These are phyloP conservation scores for Suillus subalutaceus DNA, from an alignment of 768 basidiomycete genomes.

Conservation along the genomic window DNA sequence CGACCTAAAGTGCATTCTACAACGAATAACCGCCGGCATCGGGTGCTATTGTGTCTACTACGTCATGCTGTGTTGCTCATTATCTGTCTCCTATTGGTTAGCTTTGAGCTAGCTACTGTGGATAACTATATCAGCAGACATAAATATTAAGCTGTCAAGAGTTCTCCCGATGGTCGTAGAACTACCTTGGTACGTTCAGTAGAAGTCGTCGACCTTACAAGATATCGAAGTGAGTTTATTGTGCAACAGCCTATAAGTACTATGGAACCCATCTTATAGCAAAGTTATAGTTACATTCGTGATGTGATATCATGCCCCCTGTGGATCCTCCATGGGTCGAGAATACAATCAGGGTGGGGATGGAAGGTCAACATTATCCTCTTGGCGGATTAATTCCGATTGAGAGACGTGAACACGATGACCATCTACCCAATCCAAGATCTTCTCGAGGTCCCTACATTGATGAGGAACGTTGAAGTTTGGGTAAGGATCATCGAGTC, in stretches of 20 bases:
- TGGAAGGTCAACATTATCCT: not conserved
- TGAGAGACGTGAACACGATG: not conserved
- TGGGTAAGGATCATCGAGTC: not conserved
- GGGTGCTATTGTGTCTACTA: too few relatives aligned
- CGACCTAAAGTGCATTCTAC: too few relatives aligned
- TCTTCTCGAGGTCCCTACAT: not conserved
- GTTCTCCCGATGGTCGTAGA: not conserved
- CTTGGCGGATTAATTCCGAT: not conserved
- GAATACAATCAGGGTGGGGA: not conserved
- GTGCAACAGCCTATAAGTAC: not conserved
- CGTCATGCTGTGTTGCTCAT: too few relatives aligned
- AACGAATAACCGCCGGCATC: too few relatives aligned
- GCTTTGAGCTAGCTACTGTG: too few relatives aligned
- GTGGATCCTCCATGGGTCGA: not conserved
- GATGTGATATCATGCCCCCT: not conserved
- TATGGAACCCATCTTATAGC: not conserved
- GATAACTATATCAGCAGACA: too few relatives aligned
- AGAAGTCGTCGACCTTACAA: not conserved
- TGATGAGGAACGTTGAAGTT: not conserved
- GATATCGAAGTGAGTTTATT: not conserved
- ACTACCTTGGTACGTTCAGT: too few relatives aligned
- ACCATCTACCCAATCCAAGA: not conserved
- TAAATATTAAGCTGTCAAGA: too few relatives aligned
- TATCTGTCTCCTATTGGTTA: too few relatives aligned
- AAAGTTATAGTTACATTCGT: not conserved